Base-by-base conservation (phyloP, 2,329 filamentous ascomycete species). In the Eutypella sp. region DNA sequence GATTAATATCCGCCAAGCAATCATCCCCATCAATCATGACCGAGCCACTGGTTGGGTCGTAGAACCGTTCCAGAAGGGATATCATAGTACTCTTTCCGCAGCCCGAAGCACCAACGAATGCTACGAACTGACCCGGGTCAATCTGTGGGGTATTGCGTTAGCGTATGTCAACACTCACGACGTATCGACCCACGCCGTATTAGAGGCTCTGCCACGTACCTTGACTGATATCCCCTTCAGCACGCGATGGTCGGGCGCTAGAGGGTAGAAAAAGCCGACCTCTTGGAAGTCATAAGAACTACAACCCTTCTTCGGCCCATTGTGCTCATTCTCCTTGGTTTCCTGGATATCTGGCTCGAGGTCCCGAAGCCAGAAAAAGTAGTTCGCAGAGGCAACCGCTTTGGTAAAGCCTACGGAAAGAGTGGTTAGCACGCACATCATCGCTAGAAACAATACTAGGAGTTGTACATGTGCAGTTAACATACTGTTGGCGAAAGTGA, bases 181-280 rank as follows among this genome's bases (percentile, higher is more conserved):
- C 25, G 13, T 29, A 29, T 13, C 25, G 8, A 8, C 7, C 13
- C 25, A 13, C 8, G 13, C n/a, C 7, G 33, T n/a, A 6, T 53
- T 41, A 41, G 25, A 29, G 13, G 25, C 7, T 29, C n/a, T 42
- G 13, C 1, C 38, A 15, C 16, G 48, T 50, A 64, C 63, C 31
- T 57, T 42, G 15, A 75, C 65, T 24, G 67, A 56, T 3, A 80
- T 60, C 2, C 73, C 68, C 4, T 68, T 60, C 1, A 76, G 58
- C 47, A 74, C 66, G 24, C 65, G 59, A 0, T 63, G 56, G 44
- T 68, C 55, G 20, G 69, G 65, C 20, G 72, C 61, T 43, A 70
- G 56, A 3, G 83, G 81, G 51, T 87, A 88, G 2, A 79, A 72
- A 59, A 88, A 87, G 19, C 72, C 67, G n/a, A 86, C 71, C 25